Evolutionary conservation across 345 rosid species (phyloP).

Genomic region (Syzygium grande): DNA sequence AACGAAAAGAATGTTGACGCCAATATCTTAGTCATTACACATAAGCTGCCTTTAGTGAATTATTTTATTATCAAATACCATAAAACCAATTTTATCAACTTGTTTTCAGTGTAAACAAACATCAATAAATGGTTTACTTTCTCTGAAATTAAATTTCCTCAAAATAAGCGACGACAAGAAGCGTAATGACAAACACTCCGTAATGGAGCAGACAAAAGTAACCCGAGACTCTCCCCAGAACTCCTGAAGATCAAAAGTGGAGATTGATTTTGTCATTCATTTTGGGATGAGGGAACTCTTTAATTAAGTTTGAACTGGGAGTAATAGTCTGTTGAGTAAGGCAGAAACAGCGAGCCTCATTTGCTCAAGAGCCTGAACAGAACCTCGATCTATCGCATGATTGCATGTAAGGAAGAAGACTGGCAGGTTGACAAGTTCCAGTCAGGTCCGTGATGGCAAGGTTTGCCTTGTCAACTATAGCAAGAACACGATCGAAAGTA

Average conservation of each 20-base stretch:
- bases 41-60: no score
- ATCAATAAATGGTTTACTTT: no score
- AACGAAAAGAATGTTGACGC: no score
- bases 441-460: slow-evolving; percentile 47
- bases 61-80: no score
- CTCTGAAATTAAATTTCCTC: no score
- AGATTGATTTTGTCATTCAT: not conserved
- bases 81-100: no score
- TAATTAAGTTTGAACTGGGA: no score
- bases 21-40: no score
- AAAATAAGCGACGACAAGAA: no score
- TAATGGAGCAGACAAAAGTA: not conserved
- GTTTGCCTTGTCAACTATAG: slow-evolving; percentile 36
- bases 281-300: not conserved
- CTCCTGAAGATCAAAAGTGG: not conserved
- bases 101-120: no score
- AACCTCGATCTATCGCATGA: not conserved
- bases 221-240: rapidly evolving
- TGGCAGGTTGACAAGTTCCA: slow-evolving; percentile 32
- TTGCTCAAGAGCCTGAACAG: not conserved
- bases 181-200: no score
- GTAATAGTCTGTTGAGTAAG: no score
- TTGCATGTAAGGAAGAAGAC: slow-evolving; percentile 27
- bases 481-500: slow-evolving; percentile 45
- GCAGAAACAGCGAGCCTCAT: slow-evolving; percentile 11